Evolutionary conservation across 257 asterid genomes (phyloP), one percentile per base, ranked within the genome.

Genomic region (Solanum tacnaense): DNA sequence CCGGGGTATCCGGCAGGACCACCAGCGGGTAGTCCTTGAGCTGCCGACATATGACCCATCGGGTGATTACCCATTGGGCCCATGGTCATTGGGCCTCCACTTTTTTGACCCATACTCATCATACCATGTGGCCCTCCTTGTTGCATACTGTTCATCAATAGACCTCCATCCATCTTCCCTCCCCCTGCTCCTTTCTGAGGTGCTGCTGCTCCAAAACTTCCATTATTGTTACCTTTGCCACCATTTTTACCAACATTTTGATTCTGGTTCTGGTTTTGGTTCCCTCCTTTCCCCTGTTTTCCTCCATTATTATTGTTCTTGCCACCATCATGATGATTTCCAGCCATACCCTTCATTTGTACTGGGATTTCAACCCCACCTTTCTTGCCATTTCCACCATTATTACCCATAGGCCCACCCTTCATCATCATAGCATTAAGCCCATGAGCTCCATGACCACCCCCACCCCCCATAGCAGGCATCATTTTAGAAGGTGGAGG

Each of bases 21-120:
- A 4, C 92, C 78, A 0, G 94, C 92, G 5, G 95, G 96, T 18
- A 92, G 86, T 85, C 96, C 95, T 75, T 92, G 93, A 36, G 91
- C 91, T 12, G 94, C 93, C 58, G 93, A 92, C 89, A 89, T 90
- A 27, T 90, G 91, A 20, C 90, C 92, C 93, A 91, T 90, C 2
- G 92, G 94, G 39, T 89, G 70, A 25, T 46, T 65, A 1, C 93
- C 94, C 91, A 90, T 91, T n/a, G 46, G 91, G 31, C 94, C 94
- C 88, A 90, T 21, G 90, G 4, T 56, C 89, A 90, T 91, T n/a
- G 46, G 92, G 2, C 91, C 94, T 5, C 87, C 90, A 3, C 92
- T 91, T 84, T 84, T 91, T 10, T 89, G 88, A 36, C 88, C 85
- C 70, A 76, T 56, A 35, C 90, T 87, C 87, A 92, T 88, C 74